Percentiles rank a stretch among this genome's conserved stretches.
Conservation (phyloP, 129 eudicot species). For the Apium graveolens region DNA sequence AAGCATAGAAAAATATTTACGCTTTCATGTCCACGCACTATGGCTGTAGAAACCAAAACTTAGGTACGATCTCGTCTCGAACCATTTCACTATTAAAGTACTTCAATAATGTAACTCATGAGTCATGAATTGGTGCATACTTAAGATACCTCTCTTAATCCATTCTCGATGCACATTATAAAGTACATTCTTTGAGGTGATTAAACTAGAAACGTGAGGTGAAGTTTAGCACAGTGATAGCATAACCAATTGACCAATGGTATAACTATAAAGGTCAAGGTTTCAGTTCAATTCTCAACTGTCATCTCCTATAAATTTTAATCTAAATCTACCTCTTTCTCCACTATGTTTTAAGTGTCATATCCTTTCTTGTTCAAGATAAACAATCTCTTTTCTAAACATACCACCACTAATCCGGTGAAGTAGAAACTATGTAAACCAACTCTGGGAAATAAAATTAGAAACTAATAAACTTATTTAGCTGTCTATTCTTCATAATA, state of each 20-base stretch:
- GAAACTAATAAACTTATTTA: background rate
- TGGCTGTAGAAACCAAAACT: too few species aligned
- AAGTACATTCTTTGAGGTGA: too few species aligned
- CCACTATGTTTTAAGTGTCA: background rate
- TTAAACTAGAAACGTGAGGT: background rate
- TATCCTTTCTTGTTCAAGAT: background rate
- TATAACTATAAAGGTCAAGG: background rate
- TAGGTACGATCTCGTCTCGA: background rate
- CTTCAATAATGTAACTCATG: background rate
- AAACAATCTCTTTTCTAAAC: background rate
- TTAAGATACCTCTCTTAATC: background rate
- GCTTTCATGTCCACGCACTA: too few species aligned
- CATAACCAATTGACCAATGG: too few species aligned
- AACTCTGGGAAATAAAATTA: background rate
- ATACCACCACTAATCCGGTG: background rate
- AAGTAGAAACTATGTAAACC: background rate
- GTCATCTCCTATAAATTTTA: background rate
- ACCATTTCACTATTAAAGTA: background rate
- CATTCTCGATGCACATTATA: background rate
- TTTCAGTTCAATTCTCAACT: background rate
- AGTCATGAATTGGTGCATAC: too few species aligned
- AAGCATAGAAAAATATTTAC: too few species aligned
- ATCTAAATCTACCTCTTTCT: background rate
- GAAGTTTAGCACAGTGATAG: background rate
- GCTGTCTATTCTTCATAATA: background rate